Evolutionary conservation across 352 stramenopile species (phyloP), one percentile per base, ranked within the genome.

Genomic region (Pythium rishiriense): DNA sequence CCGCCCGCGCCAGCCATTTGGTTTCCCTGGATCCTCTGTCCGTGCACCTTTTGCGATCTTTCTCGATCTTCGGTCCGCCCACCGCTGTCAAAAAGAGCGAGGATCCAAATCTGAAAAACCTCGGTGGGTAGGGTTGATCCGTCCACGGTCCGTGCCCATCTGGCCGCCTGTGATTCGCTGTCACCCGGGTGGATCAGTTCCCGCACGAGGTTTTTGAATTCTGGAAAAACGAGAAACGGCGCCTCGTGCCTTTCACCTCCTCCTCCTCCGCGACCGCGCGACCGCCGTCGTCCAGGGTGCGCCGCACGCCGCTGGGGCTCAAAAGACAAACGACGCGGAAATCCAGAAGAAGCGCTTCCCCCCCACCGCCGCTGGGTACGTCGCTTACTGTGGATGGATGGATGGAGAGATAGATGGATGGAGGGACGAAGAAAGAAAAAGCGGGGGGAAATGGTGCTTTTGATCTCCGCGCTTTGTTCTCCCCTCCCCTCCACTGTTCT

Each of bases 251-350:
- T 67, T 62, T 58, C 61, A 68, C 45, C 22, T 19, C 9, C 5
- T 17, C 37, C 37, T 43, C 37, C 3, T 19, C 41, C 22, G 41
- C 41, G 41, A 46, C 41, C 41, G 11, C 29, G 35, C 31, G 37
- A 21, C 41, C 41, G 41, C 25, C 41, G 5, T 25, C 41, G 41
- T 46, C n/a, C 41, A 24, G 45, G 45, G 45, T 31, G 45, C 42
- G n/a, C n/a, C n/a, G n/a, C 55, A 5, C 1, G 17, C 25, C 28
- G 31, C n/a, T 33, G 57, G 46, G 31, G 11, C 50, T 54, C 64
- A 70, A 26, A 62, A 70, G 22, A 25, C 55, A 70, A 70, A 61
- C 64, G 42, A 65, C 64, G 49, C 33, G 62, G 55, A 69, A 56
- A 58, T 52, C 54, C 43, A 31, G 33, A 51, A 28, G 21, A 61